A percentile compares a stretch with the other conserved stretches of the same genome.
Conservation (phyloP, 352 stramenopile species). For the Phytophthora macrochlamydospora region DNA sequence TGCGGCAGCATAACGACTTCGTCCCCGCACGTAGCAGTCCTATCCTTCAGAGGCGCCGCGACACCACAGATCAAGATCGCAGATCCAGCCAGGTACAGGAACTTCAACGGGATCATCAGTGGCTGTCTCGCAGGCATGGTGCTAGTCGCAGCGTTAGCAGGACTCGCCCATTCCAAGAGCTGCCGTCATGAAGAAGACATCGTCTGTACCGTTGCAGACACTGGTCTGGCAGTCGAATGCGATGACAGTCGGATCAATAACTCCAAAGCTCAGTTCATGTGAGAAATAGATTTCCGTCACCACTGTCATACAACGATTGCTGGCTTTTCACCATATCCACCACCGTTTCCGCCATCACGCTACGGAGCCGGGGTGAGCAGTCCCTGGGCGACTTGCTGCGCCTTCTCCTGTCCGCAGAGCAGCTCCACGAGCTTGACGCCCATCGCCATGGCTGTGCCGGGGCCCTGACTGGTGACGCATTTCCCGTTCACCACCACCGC, state of each 20-base stretch:
- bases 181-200: constrained; percentile 6
- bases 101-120: constrained; percentile 9
- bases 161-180: constrained; percentile 19
- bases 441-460: no score
- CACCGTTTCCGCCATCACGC: no score
- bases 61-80: not conserved
- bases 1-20: constrained; percentile 11
- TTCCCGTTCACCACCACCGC: no score
- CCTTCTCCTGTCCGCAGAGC: no score
- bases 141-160: constrained; percentile 19
- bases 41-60: not conserved
- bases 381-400: no score
- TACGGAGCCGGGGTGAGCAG: no score
- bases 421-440: no score
- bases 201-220: constrained; percentile 2
- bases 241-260: not conserved
- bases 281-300: no score
- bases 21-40: not conserved
- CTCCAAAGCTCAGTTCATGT: no score
- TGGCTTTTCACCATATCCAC: no score
- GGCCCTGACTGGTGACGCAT: no score
- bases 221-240: constrained; percentile 7
- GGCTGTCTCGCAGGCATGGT: constrained; percentile 22
- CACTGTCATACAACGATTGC: no score
- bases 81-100: not conserved